These are phyloP conservation scores for Pseudohyphozyma bogoriensis DNA, from an alignment of 768 basidiomycete genomes.

Conservation along the genomic window DNA sequence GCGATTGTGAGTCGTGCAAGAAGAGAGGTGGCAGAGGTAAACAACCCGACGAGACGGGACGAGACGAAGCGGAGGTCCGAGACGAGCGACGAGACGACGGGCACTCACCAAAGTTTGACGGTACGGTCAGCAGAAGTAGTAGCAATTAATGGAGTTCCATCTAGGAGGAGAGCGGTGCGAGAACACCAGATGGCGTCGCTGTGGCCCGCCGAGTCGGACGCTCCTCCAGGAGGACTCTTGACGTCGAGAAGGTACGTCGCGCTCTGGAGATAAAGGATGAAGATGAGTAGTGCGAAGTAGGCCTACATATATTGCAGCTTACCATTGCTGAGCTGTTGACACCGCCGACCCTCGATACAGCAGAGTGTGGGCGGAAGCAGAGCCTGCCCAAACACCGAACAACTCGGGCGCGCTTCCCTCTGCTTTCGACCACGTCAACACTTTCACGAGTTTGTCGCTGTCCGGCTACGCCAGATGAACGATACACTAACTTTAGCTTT, in stretches of 20 bases:
- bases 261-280: conserved; percentile 1
- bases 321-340: neutral
- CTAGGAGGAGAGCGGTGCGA: neutral
- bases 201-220: conserved; percentile 10
- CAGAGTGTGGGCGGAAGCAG: too few species aligned
- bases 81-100: too few species aligned
- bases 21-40: too few species aligned
- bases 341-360: too few species aligned
- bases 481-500: neutral
- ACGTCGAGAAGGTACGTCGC: conserved; percentile 20
- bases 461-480: too few species aligned
- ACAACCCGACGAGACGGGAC: neutral
- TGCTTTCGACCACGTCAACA: too few species aligned
- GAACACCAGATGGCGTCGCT: conserved; percentile 19
- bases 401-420: too few species aligned
- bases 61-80: too few species aligned
- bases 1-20: too few species aligned
- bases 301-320: neutral
- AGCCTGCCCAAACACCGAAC: too few species aligned
- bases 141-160: conserved; percentile 14
- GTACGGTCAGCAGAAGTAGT: conserved; percentile 15
- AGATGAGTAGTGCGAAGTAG: neutral
- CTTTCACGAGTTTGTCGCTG: too few species aligned
- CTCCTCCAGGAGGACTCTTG: neutral
- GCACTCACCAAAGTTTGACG: conserved; percentile 19